A percentile compares a stretch with the other conserved stretches of the same genome.
Conservation (phyloP, 2,329 filamentous ascomycete genomes). For the Ramularia collo-cygni region DNA sequence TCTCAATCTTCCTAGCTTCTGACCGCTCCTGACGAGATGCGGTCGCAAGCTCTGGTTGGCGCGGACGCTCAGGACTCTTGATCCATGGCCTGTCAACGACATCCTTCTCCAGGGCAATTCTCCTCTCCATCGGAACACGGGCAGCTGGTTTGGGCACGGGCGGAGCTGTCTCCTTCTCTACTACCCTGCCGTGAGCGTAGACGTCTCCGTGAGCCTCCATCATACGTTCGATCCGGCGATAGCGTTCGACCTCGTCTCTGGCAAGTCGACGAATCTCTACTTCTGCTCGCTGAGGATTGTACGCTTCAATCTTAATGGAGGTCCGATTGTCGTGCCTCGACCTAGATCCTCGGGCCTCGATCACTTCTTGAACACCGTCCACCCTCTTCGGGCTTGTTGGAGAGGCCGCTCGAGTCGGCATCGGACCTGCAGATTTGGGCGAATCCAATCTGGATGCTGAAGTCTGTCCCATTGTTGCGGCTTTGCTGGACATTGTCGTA, state of each 20-base stretch:
- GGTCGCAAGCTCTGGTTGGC: conserved; percentile 5
- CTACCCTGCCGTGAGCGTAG: conserved; percentile 27
- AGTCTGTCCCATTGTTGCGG: background rate
- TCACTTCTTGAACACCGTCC: too few relatives aligned
- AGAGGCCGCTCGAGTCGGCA: too few relatives aligned
- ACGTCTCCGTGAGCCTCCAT: conserved; percentile 25
- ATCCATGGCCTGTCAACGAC: conserved; percentile 11
- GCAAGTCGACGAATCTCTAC: conserved; percentile 27
- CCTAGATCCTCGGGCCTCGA: background rate
- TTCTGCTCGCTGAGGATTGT: conserved; percentile 6
- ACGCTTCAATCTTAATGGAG: background rate
- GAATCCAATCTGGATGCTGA: background rate
- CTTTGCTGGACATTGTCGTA: background rate
- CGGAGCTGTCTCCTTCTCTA: conserved; percentile 13
- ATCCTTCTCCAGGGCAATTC: conserved; percentile 20
- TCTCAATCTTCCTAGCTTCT: too few relatives aligned
- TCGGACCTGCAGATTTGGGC: background rate
- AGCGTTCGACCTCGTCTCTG: conserved; percentile 29
- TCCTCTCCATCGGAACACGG: conserved; percentile 18
- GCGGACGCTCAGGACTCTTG: background rate
- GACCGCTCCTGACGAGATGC: background rate
- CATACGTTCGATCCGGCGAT: conserved; percentile 29
- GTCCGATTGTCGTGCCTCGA: conserved; percentile 1
- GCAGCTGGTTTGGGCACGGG: background rate
- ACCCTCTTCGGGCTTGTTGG: too few relatives aligned